phyloP scores from a whole-genome alignment of 495 filamentous ascomycete genomes.

The Sordaria brevicollis region DNA sequence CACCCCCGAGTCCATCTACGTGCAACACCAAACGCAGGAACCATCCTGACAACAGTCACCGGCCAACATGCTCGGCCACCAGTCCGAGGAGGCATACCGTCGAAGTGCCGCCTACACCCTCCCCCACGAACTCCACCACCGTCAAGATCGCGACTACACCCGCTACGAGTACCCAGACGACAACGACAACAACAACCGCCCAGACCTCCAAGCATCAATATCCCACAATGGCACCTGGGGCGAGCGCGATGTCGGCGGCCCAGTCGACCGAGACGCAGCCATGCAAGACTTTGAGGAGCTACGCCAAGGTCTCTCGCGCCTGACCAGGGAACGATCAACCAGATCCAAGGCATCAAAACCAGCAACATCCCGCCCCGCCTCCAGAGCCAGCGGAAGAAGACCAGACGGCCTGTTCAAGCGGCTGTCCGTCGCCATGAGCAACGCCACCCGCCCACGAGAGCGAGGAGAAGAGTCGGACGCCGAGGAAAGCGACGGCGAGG shows the following conservation, averaged over 20 bases:
- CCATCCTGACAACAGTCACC: not conserved
- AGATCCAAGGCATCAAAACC: not conserved
- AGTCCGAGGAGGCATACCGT: constrained; percentile 12
- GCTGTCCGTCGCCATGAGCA: constrained; percentile 10
- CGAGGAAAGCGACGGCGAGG: constrained; percentile 24
- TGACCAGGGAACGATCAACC: constrained; percentile 7
- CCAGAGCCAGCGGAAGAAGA: constrained; percentile 1
- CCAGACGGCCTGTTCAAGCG: constrained; percentile 11
- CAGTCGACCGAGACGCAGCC: constrained; percentile 50
- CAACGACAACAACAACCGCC: not conserved
- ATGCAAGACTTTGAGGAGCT: constrained; percentile 66
- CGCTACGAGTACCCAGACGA: not conserved
- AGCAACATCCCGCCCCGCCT: constrained; percentile 1
- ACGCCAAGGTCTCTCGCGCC: constrained; percentile 46
- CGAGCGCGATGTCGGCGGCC: constrained; percentile 55
- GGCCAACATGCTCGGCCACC: constrained; percentile 4
- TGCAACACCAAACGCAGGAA: constrained; percentile 5
- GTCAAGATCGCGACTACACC: constrained; percentile 5
- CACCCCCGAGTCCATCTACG: not conserved
- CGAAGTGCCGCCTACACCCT: constrained; percentile 7
- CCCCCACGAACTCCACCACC: constrained; percentile 16
- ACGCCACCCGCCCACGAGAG: not conserved
- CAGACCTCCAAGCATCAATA: not conserved
- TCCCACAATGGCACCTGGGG: constrained; percentile 58
- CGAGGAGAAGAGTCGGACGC: constrained; percentile 21